Base-by-base conservation (phyloP, 805 yeast genomes). In the Wickerhamomyces kurtzmanii region DNA sequence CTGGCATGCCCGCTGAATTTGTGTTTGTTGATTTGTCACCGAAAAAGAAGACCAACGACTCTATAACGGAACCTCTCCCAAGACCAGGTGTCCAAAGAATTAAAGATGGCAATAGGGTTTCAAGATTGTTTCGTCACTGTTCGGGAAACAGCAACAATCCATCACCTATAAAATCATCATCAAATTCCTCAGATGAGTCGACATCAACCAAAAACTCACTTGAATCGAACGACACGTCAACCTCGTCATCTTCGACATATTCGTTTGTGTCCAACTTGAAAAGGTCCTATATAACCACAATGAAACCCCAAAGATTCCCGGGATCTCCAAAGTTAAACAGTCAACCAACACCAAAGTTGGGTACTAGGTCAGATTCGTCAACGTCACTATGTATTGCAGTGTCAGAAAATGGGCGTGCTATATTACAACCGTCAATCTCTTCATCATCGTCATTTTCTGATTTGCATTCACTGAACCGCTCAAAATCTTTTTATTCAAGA, bases 81-180 rank as follows among this genome's bases (percentile, higher is more conserved):
- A 12, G 11, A n/a, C 6, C 18, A 26, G 8, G 8, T 23, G 15
- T 8, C 17, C 16, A 29, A 30, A 17, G 20, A 23, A 15, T 8
- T 15, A 25, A 19, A 23, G 22, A 17, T 11, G 27, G 27, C 5
- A 24, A 24, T 12, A 24, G 27, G 18, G 18, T 24, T 20, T 24
- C 27, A 8, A 17, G 27, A 6, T 18, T 24, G 21, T 24, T 24
- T n/a, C 20, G 27, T 5, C 11, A 12, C 21, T 13, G 27, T 12
- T 24, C 21, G 3, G 6, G 16, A 13, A 6, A 6, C 24, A 10
- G 12, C 8, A 12, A 11, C 14, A 22, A 6, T 5, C 12, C 16
- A 15, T 7, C 26, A 4, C 89, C 91, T 51, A 80, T 80, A 64
- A 79, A 81, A 47, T 80, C 91, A 40, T 80, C 89, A 4, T 89